Evolutionary conservation across 2,329 filamentous ascomycete genomes (phyloP), one percentile per base, ranked within the genome.

Genomic region (Spiromastix sp.): DNA sequence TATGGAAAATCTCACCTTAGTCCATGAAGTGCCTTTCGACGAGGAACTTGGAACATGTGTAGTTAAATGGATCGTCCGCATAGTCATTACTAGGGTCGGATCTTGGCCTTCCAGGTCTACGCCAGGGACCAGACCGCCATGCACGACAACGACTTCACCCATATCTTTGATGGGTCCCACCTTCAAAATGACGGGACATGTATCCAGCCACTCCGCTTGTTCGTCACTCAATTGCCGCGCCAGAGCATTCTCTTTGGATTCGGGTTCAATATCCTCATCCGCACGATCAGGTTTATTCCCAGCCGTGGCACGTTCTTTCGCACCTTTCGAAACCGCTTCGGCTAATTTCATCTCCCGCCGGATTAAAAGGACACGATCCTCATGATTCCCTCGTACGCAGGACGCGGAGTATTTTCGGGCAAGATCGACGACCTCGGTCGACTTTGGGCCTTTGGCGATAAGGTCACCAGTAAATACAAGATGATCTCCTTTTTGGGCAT

Each of bases 311-410:
- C 16, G n/a, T 10, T 26, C 22, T 19, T 20, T 13, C 7, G 13
- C 5, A 5, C 27, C n/a, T 30, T 30, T 7, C 8, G 11, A 39
- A 42, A n/a, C 41, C 43, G 28, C 24, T 13, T 11, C 11, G 16
- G 21, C 11, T 27, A 29, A 13, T 32, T 44, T 55, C 49, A 55
- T 64, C 28, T 68, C 57, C 18, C 67, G 64, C 41, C 77, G 72
- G 1, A 77, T 71, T 6, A 80, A 69, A n/a, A 96, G 69, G 13
- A 95, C 69, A 15, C 78, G 72, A 55, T 96, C 87, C 55, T 98
- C 91, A 61, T 94, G 84, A 60, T 95, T 95, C 12, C 91, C 91
- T 33, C 89, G 79, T 6, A 96, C 85, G 42, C 77, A 84, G 19
- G 79, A 84, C 15, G 89, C 87, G 33, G 74, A 73, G 24, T 89